These are phyloP conservation scores for Erucastrum elatum DNA, from an alignment of 345 rosid species.

Conservation along the genomic window DNA sequence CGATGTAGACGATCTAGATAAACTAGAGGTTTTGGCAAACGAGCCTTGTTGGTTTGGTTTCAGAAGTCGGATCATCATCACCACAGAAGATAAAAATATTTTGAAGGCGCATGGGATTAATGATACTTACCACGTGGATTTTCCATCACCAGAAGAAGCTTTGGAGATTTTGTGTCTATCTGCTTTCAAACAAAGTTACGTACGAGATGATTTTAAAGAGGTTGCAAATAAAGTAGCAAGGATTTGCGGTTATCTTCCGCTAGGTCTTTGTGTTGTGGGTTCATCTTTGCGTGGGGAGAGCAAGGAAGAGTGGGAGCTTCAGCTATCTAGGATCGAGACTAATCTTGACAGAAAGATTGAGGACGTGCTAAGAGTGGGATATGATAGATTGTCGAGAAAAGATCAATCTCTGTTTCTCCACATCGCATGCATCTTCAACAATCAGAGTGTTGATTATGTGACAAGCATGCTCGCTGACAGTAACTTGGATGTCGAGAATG, in stretches of 20 bases:
- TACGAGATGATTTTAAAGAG: background rate
- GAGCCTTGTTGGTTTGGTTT: background rate
- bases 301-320: too few species aligned
- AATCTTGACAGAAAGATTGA: slow-evolving; percentile 12
- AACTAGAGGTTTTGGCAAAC: background rate
- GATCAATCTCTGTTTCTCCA: slow-evolving; percentile 34
- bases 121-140: background rate
- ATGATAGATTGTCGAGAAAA: slow-evolving; percentile 23
- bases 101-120: background rate
- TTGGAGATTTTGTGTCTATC: background rate
- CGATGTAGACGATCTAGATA: background rate
- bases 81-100: background rate
- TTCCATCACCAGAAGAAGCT: slow-evolving; percentile 12
- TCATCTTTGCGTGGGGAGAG: too few species aligned
- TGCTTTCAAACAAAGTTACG: background rate
- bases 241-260: slow-evolving; percentile 30
- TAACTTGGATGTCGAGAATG: background rate
- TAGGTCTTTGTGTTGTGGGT: slow-evolving; percentile 15
- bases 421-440: slow-evolving; percentile 38
- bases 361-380: slow-evolving; percentile 26
- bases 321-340: too few species aligned
- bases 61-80: background rate
- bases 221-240: background rate
- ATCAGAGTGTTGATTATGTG: background rate
- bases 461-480: background rate